Percentiles rank a stretch among this genome's conserved stretches.
phyloP scores from a whole-genome alignment of 108 stramenopile genomes.

The Stephanodiscus triporus region DNA sequence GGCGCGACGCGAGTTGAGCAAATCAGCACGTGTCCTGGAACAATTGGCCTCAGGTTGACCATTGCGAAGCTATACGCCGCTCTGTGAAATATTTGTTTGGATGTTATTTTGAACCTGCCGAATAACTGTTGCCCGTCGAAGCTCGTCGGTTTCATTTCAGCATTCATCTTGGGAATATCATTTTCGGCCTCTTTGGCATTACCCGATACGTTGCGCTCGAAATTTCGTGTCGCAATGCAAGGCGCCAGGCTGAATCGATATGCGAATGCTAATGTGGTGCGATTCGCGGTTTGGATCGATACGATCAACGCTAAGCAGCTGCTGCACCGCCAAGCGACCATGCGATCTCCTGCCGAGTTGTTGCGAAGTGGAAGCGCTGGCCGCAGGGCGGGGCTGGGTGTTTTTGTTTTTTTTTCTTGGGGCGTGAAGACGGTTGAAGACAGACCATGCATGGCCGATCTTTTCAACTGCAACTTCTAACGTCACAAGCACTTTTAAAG shows the following conservation, averaged over 20 bases:
- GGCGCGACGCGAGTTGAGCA: conserved; percentile 62
- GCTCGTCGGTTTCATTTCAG: background rate
- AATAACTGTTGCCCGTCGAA: conserved; percentile 41
- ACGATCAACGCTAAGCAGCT: conserved; percentile 7
- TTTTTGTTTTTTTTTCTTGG: background rate
- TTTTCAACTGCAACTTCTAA: conserved; percentile 3
- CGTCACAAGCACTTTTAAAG: too few relatives aligned
- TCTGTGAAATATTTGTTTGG: conserved; percentile 65
- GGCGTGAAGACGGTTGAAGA: background rate
- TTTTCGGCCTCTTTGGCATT: background rate
- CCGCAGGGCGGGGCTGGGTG: too few relatives aligned
- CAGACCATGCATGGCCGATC: conserved; percentile 7
- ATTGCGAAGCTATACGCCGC: conserved; percentile 60
- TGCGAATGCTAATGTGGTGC: background rate
- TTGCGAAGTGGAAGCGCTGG: too few relatives aligned
- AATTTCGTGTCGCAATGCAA: background rate
- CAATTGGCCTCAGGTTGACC: conserved; percentile 91
- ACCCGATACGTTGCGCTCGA: background rate
- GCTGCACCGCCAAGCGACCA: conserved; percentile 1
- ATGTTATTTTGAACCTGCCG: conserved; percentile 77
- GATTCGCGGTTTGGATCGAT: background rate
- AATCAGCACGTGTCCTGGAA: conserved; percentile 89
- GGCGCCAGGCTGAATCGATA: background rate
- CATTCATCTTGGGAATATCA: background rate
- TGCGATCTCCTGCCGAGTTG: background rate